Evolutionary conservation across 768 basidiomycete genomes (phyloP).

Genomic region (Lentinula edodes): DNA sequence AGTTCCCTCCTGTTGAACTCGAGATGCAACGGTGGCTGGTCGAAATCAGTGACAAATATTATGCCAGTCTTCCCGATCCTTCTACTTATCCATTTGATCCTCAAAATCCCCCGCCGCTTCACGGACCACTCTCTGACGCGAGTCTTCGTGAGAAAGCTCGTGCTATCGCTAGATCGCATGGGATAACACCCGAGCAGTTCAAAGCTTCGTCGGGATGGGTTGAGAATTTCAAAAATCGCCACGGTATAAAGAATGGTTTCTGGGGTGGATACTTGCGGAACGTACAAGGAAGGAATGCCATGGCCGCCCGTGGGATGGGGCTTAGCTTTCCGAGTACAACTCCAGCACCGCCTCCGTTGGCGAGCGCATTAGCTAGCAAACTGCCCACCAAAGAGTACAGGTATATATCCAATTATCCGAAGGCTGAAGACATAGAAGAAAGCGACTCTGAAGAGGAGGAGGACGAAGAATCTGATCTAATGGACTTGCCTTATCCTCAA

Average conservation of each 20-base stretch:
- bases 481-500: not conserved
- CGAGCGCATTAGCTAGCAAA: not conserved
- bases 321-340: slow-evolving; percentile 7
- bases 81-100: not conserved
- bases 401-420: not conserved
- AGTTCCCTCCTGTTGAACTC: slow-evolving; percentile 74
- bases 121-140: slow-evolving; percentile 61
- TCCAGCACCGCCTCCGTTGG: not conserved
- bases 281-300: not conserved
- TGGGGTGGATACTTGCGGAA: slow-evolving; percentile 38
- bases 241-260: slow-evolving; percentile 65
- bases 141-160: slow-evolving; percentile 45
- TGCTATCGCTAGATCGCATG: slow-evolving; percentile 39
- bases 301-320: slow-evolving; percentile 13
- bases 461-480: not conserved
- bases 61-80: slow-evolving; percentile 3
- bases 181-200: slow-evolving; percentile 67
- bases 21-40: slow-evolving; percentile 57
- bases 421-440: not conserved
- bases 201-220: slow-evolving; percentile 93
- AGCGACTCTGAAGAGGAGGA: slow-evolving; percentile 13
- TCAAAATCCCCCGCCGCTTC: slow-evolving; percentile 13
- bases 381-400: not conserved
- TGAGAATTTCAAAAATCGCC: slow-evolving; percentile 85
- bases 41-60: slow-evolving; percentile 9